Base-by-base conservation (phyloP, 2,329 filamentous ascomycete species). In the Dothiorella sarmentorum region DNA sequence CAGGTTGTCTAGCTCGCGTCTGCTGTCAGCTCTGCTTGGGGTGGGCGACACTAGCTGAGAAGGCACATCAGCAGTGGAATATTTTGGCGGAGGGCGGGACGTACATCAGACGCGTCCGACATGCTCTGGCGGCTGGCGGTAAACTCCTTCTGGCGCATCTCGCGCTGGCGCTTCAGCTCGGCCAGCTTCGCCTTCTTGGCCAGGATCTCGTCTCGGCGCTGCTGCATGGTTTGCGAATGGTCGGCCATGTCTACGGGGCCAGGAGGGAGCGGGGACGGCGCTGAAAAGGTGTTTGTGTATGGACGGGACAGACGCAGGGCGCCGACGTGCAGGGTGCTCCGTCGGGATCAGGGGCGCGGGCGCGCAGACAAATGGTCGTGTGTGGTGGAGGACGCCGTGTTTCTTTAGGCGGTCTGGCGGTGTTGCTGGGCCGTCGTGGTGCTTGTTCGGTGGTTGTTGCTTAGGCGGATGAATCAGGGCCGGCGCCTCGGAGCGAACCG, bases 121-220 rank as follows among this genome's bases (percentile, higher is more conserved):
- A 65, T 69, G 71, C 85, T 89, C 68, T 86, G 83, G 65, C 91
- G 85, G 65, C 80, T 85, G 62, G 82, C 83, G 61, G 81, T 84
- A 66, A 89, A 85, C 71, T 95, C 90, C 71, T 83, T 89, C 63
- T 90, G 85, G 61, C 92, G 84, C 66, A 93, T 78, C 73, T 95
- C 91, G 67, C 94, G 85, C 77, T 97, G 91, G 62, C 90, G 85
- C 79, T 96, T 97, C 64, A 99, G 83, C 82, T 97, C 94, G 51
- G 90, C 92, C 68, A 99, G 90, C 81, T 94, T 97, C 63, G 92
- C 93, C 80, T 90, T 93, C 79, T 99, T 99, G 66, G 91, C 92
- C 67, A 94, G 80, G 66, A 99, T 96, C 80, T 99, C 94, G 80
- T 96, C 91, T 79, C 91, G 89, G 68, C 92, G 88, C 81, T 92